These are phyloP conservation scores for Oenanthe javanica DNA, from an alignment of 140 eudicot genomes.

Conservation along the genomic window DNA sequence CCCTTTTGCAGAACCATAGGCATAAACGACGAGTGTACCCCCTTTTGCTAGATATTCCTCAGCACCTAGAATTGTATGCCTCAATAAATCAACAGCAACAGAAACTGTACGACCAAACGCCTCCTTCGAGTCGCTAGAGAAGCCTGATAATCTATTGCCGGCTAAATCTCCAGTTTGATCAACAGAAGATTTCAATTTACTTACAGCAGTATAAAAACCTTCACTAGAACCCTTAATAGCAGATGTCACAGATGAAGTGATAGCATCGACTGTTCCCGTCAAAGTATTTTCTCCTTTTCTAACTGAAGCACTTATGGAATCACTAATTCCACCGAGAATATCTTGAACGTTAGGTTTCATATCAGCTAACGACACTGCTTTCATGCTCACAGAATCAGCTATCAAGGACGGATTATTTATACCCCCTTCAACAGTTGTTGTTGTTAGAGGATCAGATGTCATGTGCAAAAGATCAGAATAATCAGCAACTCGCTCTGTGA, in stretches of 20 bases:
- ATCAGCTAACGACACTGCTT: slow-evolving; percentile 28
- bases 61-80: slow-evolving; percentile 28
- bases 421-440: slow-evolving; percentile 11
- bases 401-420: slow-evolving; percentile 16
- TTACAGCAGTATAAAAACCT: slow-evolving; percentile 29
- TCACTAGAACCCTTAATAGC: slow-evolving; percentile 41
- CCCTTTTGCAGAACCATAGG: slow-evolving; percentile 51
- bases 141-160: slow-evolving; percentile 29
- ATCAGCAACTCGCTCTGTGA: slow-evolving; percentile 17
- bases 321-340: slow-evolving; percentile 26
- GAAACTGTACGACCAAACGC: slow-evolving; percentile 42
- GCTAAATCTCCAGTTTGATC: slow-evolving; percentile 40
- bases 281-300: slow-evolving; percentile 44
- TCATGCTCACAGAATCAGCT: slow-evolving; percentile 27
- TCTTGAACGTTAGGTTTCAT: slow-evolving; percentile 26
- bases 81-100: slow-evolving; percentile 53
- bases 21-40: slow-evolving; percentile 39
- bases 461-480: slow-evolving; percentile 17
- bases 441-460: slow-evolving; percentile 25
- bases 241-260: slow-evolving; percentile 28
- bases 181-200: slow-evolving; percentile 24
- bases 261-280: slow-evolving; percentile 28
- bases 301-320: slow-evolving; percentile 38
- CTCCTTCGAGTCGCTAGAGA: slow-evolving; percentile 42
- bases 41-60: slow-evolving; percentile 50